Base-by-base conservation (phyloP, 257 asterid genomes). In the Pogostemon cablin region DNA sequence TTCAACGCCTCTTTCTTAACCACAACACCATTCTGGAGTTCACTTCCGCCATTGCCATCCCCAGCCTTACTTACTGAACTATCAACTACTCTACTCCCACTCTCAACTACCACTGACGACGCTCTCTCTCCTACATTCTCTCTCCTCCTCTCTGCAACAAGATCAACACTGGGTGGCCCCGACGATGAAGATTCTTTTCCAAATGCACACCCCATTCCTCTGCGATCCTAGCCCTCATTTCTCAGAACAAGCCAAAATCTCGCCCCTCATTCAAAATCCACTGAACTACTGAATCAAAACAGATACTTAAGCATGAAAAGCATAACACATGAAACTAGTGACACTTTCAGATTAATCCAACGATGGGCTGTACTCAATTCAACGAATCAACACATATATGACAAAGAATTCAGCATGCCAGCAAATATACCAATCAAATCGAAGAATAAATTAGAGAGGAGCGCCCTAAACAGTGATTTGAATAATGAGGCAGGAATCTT, bases 201-300 rank as follows among this genome's bases (percentile, higher is more conserved):
- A 68, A 89, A 87, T 17, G 83, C 95, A 78, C 96, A 89, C 67
- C 96, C 96, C 96, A 87, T 89, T 54, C 72, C 70, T 76, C 80
- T 61, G 46, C 55, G 63, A 83, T 65, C 40, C 78, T 71, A 84
- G 66, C 75, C 75, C 85, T 87, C 95, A 85, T 87, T 74, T 82
- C 90, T 85, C 92, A 89, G 78, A 79, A 50, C 81, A 76, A 68
- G 75, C 56, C 74, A 63, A 77, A 78, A 49, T 9, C 62, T 49
- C 12, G 60, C 46, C 71, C 78, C 86, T 80, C 89, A 77, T 77
- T 54, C 83, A 70, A 77, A 68, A 44, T 41, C 76, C 76, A 57
- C 74, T 68, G 53, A 67, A 75, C 9, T 39, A 64, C 35, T 61
- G 42, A 35, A 63, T 62, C 8, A 20, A 44, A 69, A 39, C 48